Percentiles rank a stretch among this genome's conserved stretches.
phyloP scores from a whole-genome alignment of 1,284 basidiomycete genomes.

The Rhodotorula sp. region DNA sequence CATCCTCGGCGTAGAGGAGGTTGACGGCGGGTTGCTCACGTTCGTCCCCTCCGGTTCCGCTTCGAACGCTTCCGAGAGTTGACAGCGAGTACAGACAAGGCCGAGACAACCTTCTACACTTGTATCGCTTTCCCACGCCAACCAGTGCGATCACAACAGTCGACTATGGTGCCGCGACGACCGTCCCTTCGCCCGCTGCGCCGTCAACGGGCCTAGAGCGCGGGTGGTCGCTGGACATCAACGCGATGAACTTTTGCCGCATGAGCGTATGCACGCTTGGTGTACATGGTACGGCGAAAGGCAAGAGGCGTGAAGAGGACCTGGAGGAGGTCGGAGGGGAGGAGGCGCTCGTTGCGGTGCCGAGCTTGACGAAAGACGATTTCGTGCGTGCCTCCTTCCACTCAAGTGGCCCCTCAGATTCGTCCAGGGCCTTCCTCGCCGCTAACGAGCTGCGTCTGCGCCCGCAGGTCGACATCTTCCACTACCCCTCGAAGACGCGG shows the following conservation, averaged over 20 bases:
- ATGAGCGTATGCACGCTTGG: constrained; percentile 30
- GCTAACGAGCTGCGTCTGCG: not conserved
- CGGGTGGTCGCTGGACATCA: constrained; percentile 37
- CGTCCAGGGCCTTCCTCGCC: no score
- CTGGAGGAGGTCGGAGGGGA: not conserved
- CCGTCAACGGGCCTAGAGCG: not conserved
- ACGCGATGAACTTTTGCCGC: constrained; percentile 45
- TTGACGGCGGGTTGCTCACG: constrained; percentile 36
- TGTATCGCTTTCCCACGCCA: constrained; percentile 16
- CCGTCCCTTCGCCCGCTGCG: not conserved
- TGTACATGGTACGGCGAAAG: not conserved
- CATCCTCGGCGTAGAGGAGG: constrained; percentile 33
- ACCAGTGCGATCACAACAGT: rapidly evolving
- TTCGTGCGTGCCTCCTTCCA: not conserved
- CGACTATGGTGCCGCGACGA: constrained; percentile 4
- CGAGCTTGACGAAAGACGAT: constrained; percentile 44
- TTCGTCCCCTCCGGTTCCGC: constrained; percentile 18
- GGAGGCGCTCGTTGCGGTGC: constrained; percentile 40
- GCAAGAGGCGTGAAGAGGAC: constrained; percentile 8
- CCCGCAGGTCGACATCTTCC: constrained; percentile 44
- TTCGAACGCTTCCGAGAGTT: not conserved
- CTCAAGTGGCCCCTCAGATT: no score
- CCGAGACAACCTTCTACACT: constrained; percentile 40
- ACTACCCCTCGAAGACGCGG: constrained; percentile 35
- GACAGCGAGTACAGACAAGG: constrained; percentile 34